Conservation (phyloP, 306 rosid species). For the Fagus crenata region DNA sequence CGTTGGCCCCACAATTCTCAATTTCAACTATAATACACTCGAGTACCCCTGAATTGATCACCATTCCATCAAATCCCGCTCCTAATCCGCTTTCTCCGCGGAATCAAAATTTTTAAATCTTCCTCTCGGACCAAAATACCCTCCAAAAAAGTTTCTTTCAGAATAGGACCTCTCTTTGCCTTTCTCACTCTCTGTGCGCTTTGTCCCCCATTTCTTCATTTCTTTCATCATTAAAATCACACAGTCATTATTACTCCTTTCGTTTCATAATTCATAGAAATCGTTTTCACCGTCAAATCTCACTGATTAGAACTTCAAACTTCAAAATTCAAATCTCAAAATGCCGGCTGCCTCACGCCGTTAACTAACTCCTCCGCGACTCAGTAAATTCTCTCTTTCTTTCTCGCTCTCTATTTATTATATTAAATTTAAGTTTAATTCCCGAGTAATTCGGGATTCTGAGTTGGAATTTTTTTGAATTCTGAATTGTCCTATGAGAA, state of each 20-base stretch:
- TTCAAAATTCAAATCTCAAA: background rate
- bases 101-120: constrained; percentile 8
- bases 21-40: background rate
- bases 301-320: background rate
- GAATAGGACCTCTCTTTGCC: background rate
- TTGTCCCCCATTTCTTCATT: background rate
- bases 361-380: background rate
- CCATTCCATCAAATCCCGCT: constrained; percentile 24
- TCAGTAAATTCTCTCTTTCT: background rate
- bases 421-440: background rate
- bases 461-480: constrained; percentile 29
- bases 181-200: background rate
- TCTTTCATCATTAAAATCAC: background rate
- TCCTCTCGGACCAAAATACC: constrained; percentile 20
- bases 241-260: background rate
- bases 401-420: background rate
- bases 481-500: constrained; percentile 27
- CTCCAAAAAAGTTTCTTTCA: background rate
- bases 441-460: constrained; percentile 22
- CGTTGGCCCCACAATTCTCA: background rate
- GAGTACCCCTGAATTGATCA: background rate
- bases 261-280: background rate
- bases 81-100: constrained; percentile 35
- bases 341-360: constrained; percentile 26
- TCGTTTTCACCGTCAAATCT: constrained; percentile 12